phyloP scores from a whole-genome alignment of 1,139 yeast species.

The Candida gigantensis region DNA sequence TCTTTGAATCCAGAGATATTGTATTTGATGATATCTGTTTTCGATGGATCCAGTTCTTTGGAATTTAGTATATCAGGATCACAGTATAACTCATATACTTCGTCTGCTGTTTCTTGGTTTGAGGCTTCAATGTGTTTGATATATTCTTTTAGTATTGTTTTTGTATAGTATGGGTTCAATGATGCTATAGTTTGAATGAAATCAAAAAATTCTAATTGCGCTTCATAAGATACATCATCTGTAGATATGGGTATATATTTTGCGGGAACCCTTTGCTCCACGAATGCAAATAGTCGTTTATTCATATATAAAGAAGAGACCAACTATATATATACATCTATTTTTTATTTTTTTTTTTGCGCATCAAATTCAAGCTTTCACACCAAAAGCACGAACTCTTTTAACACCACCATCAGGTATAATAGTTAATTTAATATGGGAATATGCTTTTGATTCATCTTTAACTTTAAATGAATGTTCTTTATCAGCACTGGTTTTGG shows the following conservation, averaged over 20 bases:
- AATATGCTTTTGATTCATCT: slow-evolving; percentile 23
- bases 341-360: neutral
- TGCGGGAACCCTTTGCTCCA: slow-evolving; percentile 16
- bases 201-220: slow-evolving; percentile 11
- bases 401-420: slow-evolving; percentile 97
- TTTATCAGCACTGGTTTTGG: slow-evolving; percentile 76
- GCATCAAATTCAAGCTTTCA: slow-evolving; percentile 24
- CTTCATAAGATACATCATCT: slow-evolving; percentile 9
- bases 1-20: slow-evolving; percentile 28
- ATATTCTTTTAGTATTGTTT: slow-evolving; percentile 42
- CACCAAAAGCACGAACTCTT: slow-evolving; percentile 81
- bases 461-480: slow-evolving; percentile 61
- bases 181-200: slow-evolving; percentile 21
- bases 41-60: slow-evolving; percentile 42
- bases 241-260: slow-evolving; percentile 9
- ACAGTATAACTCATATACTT: slow-evolving; percentile 54
- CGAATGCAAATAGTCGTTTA: slow-evolving; percentile 8
- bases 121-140: slow-evolving; percentile 35
- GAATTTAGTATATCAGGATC: slow-evolving; percentile 38
- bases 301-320: slow-evolving; percentile 10
- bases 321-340: neutral
- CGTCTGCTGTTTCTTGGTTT: slow-evolving; percentile 35
- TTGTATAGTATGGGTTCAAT: slow-evolving; percentile 53
- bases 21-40: slow-evolving; percentile 51
- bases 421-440: slow-evolving; percentile 78